These are phyloP conservation scores for Gymnopilus dilepis DNA, from an alignment of 768 basidiomycete species.

Conservation along the genomic window DNA sequence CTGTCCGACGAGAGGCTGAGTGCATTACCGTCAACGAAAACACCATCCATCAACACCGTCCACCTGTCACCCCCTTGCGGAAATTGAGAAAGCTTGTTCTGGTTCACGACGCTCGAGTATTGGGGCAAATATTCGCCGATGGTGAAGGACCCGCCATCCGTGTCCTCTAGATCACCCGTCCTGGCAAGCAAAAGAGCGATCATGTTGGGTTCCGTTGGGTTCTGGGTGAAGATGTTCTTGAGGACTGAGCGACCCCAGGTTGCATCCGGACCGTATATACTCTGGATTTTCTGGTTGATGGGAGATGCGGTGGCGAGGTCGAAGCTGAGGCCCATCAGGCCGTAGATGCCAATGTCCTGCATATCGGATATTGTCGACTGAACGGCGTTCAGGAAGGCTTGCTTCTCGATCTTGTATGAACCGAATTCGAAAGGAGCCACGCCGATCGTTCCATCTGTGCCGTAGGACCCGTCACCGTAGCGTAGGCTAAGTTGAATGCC, in stretches of 20 bases:
- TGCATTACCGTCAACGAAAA: conserved; percentile 38
- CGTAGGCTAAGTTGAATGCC: conserved; percentile 30
- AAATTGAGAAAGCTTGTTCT: conserved; percentile 38
- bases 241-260: conserved; percentile 43
- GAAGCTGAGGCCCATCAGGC: conserved; percentile 42
- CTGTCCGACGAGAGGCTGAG: conserved; percentile 36
- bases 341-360: conserved; percentile 33
- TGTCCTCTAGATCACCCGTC: conserved; percentile 44
- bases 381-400: conserved; percentile 39
- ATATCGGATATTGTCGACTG: conserved; percentile 20
- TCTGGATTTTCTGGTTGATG: conserved; percentile 32
- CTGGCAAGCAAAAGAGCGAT: conserved; percentile 49
- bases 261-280: conserved; percentile 29
- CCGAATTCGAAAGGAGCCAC: conserved; percentile 38
- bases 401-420: conserved; percentile 30
- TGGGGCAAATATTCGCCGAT: conserved; percentile 48
- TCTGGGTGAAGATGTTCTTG: conserved; percentile 43
- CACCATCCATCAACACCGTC: conserved; percentile 46
- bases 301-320: conserved; percentile 34
- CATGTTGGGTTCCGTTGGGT: conserved; percentile 40
- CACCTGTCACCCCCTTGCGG: conserved; percentile 42
- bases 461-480: conserved; percentile 43
- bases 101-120: conserved; percentile 34
- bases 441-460: conserved; percentile 39
- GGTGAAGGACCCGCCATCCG: conserved; percentile 44